Conservation (phyloP, 768 basidiomycete species). For the Agrocybe chaxingu region DNA sequence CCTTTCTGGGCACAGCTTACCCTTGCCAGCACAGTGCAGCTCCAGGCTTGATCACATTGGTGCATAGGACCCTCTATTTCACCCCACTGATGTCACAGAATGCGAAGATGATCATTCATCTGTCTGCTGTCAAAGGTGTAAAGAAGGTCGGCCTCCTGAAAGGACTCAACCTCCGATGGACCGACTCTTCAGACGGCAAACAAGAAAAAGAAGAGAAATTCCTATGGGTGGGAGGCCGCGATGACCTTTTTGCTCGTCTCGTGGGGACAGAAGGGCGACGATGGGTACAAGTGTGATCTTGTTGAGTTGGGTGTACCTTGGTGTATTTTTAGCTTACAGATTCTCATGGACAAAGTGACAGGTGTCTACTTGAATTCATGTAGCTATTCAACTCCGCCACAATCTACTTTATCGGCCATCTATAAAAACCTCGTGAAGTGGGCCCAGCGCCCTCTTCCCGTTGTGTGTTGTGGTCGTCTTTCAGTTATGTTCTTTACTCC, state of each 20-base stretch:
- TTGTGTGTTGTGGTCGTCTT: neutral
- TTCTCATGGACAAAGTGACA: slow-evolving; percentile 4
- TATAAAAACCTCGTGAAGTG: too few species aligned
- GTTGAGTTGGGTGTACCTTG: neutral
- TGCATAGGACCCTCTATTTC: slow-evolving; percentile 45
- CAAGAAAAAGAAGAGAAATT: slow-evolving; percentile 50
- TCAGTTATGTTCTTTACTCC: slow-evolving; percentile 79
- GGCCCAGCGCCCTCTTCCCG: too few species aligned
- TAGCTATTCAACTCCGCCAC: neutral
- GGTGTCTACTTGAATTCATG: slow-evolving; percentile 1
- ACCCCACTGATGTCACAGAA: slow-evolving; percentile 46
- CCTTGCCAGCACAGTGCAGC: slow-evolving; percentile 52
- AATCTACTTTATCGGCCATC: too few species aligned
- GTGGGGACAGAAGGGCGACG: slow-evolving; percentile 46
- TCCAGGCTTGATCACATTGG: slow-evolving; percentile 61
- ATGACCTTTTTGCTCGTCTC: slow-evolving; percentile 66
- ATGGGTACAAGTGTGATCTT: slow-evolving; percentile 45
- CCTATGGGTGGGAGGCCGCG: slow-evolving; percentile 55
- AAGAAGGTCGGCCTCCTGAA: slow-evolving; percentile 55
- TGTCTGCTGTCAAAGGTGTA: slow-evolving; percentile 47
- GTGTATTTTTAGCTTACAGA: slow-evolving; percentile 6
- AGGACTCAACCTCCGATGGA: slow-evolving; percentile 50
- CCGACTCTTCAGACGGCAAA: slow-evolving; percentile 22
- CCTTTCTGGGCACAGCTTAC: slow-evolving; percentile 39
- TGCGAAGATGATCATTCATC: slow-evolving; percentile 43